Evolutionary conservation across 2,329 filamentous ascomycete species (phyloP), one percentile per base, ranked within the genome.

Genomic region (Penicillium sclerotigenum): DNA sequence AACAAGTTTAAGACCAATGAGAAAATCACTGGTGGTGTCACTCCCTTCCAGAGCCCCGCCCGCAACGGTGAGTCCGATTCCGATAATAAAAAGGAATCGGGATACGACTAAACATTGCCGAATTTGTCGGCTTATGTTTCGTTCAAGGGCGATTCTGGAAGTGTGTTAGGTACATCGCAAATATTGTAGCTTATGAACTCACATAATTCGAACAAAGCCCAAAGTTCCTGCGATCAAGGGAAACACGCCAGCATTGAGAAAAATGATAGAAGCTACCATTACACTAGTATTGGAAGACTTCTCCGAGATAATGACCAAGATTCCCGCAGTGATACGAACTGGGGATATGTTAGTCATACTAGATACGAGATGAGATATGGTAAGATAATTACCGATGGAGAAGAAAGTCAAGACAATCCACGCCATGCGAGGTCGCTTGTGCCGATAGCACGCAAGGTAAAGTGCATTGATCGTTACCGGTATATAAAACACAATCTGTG

Each of bases 171-270:
- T 26, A 14, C 28, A 31, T 31, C 11, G 10, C 7, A 22, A 2
- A 14, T 33, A 46, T 22, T 28, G n/a, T n/a, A 3, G 13, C 11
- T n/a, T n/a, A 8, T 46, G 42, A 16, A 59, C 61, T 56, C 54
- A 65, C 63, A 65, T 64, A 29, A 66, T 62, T 24, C 63, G 60
- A 26, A 67, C 48, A 3, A 64, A 56, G 7, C 63, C 65, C 24
- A 67, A 47, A 8, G 65, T 68, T 16, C 65, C 65, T 11, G 59
- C 62, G 13, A 68, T 63, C 24, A 66, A 57, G 6, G 65, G 65
- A 38, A 67, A 59, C 20, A 66, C 54, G n/a, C 65, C 65, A 9
- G 62, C 56, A 47, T 63, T 66, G 16, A 62, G 51, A 3, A 68
- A 59, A 22, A 68, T 66, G 2, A 53, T 33, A 0, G 60, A 45